phyloP scores from a whole-genome alignment of 169 alveolate genomes.

The Plasmodium billcollinsi region DNA sequence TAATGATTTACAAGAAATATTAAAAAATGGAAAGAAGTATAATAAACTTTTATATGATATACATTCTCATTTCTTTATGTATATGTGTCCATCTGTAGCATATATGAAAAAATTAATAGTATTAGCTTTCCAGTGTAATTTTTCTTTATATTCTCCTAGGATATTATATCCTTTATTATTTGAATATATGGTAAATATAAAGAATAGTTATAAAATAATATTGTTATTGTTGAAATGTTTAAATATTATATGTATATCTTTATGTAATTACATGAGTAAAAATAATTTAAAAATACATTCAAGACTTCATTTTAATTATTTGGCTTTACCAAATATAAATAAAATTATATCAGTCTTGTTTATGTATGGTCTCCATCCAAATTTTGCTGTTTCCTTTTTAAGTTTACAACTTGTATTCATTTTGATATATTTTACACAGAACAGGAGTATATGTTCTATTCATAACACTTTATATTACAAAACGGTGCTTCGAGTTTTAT shows the following conservation, averaged over 20 bases:
- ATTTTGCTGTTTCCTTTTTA: constrained; percentile 50
- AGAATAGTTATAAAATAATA: constrained; percentile 30
- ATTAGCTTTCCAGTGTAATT: constrained; percentile 53
- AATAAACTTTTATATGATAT: constrained; percentile 53
- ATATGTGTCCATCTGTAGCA: constrained; percentile 42
- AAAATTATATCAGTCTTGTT: constrained; percentile 45
- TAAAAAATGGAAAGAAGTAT: constrained; percentile 20
- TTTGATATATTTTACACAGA: constrained; percentile 50
- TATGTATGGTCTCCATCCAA: constrained; percentile 45
- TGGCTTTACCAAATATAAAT: constrained; percentile 63
- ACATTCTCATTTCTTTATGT: constrained; percentile 42
- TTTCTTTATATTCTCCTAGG: constrained; percentile 66
- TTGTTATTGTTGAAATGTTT: constrained; percentile 29
- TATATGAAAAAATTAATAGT: constrained; percentile 55
- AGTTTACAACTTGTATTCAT: constrained; percentile 68
- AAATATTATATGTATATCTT: constrained; percentile 59
- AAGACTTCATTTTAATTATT: constrained; percentile 56
- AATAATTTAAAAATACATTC: constrained; percentile 57
- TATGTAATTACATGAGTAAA: constrained; percentile 55
- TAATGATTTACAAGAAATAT: constrained; percentile 14
- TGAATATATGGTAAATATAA: constrained; percentile 39
- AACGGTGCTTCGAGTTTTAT: constrained; percentile 8
- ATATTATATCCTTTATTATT: constrained; percentile 54
- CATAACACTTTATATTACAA: constrained; percentile 53
- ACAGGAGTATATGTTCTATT: constrained; percentile 13